Evolutionary conservation across 2,329 filamentous ascomycete genomes (phyloP), one percentile per base, ranked within the genome.

Genomic region (Tetracladium maxilliforme): DNA sequence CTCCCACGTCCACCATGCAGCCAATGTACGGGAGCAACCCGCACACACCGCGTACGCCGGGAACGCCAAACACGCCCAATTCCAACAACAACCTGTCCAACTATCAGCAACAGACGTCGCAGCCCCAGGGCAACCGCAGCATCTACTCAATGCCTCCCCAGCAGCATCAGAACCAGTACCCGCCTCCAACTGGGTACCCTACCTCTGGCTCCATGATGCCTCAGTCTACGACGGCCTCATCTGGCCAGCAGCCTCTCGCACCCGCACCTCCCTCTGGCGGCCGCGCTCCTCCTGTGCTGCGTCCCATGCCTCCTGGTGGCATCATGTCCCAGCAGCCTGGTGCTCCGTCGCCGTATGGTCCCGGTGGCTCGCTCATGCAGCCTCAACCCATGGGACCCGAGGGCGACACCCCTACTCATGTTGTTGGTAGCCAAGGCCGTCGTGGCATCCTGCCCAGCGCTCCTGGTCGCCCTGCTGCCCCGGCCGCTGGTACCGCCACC

Each of bases 351-450:
- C 67, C 72, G 6, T 79, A 77, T 41, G 67, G 62, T 26, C 61
- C 62, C 28, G 64, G 65, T 33, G 56, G 56, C 32, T 54, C 49
- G 6, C 49, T 68, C 37, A 69, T 73, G 62, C 56, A 59, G 28
- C 43, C 51, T 42, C 66, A 58, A 44, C 61, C 57, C 38, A 64
- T 68, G 39, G 48, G 66, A 31, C 60, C 58, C 30, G 69, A 69
- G 23, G 54, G 51, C 17, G 70, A 75, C 9, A 70, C 74, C 41
- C 81, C 80, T 10, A 90, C 83, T 16, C 87, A 94, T 45, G 87
- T 94, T 24, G 87, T 95, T 27, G 87, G 87, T 27, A 92, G 86
- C 14, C 87, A 95, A 56, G 87, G 87, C 30, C 74, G 87, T 35
- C 71, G 87, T 37, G 87, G 87, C 24, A 92, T 94, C 19, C 56